Evolutionary conservation across 257 asterid genomes (phyloP).

Genomic region (Solanum phureja): DNA sequence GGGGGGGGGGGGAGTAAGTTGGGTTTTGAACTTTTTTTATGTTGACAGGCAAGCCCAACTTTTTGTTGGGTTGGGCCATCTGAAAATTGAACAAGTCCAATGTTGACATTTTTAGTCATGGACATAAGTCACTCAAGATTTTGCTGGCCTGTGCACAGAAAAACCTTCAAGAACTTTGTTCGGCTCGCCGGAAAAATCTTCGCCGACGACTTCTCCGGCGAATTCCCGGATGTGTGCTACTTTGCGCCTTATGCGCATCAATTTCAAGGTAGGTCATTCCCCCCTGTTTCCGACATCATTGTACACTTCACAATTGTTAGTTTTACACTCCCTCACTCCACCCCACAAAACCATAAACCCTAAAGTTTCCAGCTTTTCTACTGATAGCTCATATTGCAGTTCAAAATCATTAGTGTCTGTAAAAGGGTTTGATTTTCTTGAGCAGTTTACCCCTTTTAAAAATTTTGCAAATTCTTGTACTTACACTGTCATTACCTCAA

Average conservation of each 20-base stretch:
- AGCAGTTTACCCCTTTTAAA: constrained; percentile 51
- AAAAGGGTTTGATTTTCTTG: constrained; percentile 41
- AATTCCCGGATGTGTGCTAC: constrained; percentile 47
- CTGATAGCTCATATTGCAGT: constrained; percentile 12
- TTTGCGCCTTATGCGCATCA: constrained; percentile 29
- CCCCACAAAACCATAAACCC: constrained; percentile 6
- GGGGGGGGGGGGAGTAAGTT: neutral
- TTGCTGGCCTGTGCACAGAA: neutral
- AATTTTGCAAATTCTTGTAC: constrained; percentile 4
- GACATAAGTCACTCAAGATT: neutral
- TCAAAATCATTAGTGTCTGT: constrained; percentile 10
- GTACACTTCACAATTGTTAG: constrained; percentile 16
- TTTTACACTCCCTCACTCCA: constrained; percentile 5
- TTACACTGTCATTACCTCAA: constrained; percentile 33
- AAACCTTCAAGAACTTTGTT: constrained; percentile 16
- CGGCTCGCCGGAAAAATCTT: constrained; percentile 29
- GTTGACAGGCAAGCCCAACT: neutral
- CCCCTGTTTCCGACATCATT: constrained; percentile 1
- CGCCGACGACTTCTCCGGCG: constrained; percentile 31
- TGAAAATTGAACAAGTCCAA: neutral
- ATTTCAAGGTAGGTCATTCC: constrained; percentile 34
- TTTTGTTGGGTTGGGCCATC: neutral
- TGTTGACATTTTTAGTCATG: neutral
- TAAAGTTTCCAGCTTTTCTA: neutral
- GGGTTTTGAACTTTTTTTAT: neutral